Percentiles rank a stretch among this genome's conserved stretches.
Evolutionary conservation across 768 basidiomycete species (phyloP).

Genomic region (Boletus rex-veris): DNA sequence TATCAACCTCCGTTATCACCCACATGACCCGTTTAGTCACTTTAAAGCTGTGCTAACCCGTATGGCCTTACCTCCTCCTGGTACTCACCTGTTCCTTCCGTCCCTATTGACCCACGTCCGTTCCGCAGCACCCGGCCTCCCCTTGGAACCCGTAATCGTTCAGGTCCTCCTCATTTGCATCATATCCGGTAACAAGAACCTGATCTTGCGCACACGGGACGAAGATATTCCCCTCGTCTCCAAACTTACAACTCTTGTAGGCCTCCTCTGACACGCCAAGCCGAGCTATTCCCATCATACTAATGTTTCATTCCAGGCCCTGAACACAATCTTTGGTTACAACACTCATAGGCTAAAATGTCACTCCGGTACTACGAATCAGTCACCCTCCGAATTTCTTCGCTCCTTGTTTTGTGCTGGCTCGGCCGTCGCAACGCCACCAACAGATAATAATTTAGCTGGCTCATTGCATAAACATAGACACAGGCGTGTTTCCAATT

Average conservation of each 20-base stretch:
- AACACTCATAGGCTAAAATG: slow-evolving; percentile 56
- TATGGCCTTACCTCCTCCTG: slow-evolving; percentile 32
- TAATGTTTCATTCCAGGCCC: slow-evolving; percentile 40
- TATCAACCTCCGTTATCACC: slow-evolving; percentile 16
- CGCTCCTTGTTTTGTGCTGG: slow-evolving; percentile 37
- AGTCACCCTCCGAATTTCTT: slow-evolving; percentile 31
- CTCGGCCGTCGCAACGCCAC: slow-evolving; percentile 15
- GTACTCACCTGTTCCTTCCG: slow-evolving; percentile 48
- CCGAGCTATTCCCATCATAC: slow-evolving; percentile 3
- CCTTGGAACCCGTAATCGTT: slow-evolving; percentile 59
- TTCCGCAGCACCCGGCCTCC: slow-evolving; percentile 43
- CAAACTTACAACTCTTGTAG: slow-evolving; percentile 56
- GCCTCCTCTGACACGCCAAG: slow-evolving; percentile 3
- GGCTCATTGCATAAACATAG: slow-evolving; percentile 14
- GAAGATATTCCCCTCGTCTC: slow-evolving; percentile 61
- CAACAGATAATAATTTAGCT: slow-evolving; percentile 9
- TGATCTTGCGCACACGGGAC: slow-evolving; percentile 61
- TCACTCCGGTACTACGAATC: slow-evolving; percentile 20
- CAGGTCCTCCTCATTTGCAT: slow-evolving; percentile 66
- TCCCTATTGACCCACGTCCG: slow-evolving; percentile 47
- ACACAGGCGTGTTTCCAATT: slow-evolving; percentile 20
- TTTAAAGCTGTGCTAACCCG: too few relatives aligned
- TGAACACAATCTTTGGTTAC: slow-evolving; percentile 58
- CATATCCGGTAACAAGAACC: slow-evolving; percentile 56
- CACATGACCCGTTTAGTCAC: not conserved